Evolutionary conservation across 768 basidiomycete species (phyloP), one percentile per base, ranked within the genome.

Genomic region (Tricholomella constricta): DNA sequence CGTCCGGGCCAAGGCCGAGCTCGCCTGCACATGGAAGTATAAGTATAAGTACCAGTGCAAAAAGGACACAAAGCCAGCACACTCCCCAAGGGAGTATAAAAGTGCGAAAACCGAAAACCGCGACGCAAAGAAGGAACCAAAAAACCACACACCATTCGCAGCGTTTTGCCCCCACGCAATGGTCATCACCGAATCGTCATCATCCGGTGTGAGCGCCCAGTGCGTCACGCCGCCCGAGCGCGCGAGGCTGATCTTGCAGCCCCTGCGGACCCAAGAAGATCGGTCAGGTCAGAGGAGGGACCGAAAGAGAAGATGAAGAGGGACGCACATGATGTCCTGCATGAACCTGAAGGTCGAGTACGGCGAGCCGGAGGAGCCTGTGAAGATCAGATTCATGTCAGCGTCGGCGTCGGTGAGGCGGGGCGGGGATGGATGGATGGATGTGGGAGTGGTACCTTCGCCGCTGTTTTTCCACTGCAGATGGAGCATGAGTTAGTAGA

Each of bases 391-490:
- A n/a, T n/a, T n/a, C n/a, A n/a, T n/a, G n/a, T n/a, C n/a, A n/a
- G n/a, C n/a, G n/a, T n/a, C n/a, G n/a, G n/a, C n/a, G n/a, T n/a
- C n/a, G n/a, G n/a, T n/a, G n/a, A n/a, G n/a, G n/a, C n/a, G n/a
- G n/a, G n/a, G n/a, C n/a, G n/a, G n/a, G n/a, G n/a, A 32, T 26
- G 25, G 47, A 19, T 1, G 3, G 6, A 7, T 14, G 2, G 7
- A 25, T 32, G 17, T 7, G 12, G 36, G 31, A 27, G 2, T 12
- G 7, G 27, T 19, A 60, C 94, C 95, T 69, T 97, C 95, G 10
- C 95, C 95, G 6, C 92, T 94, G 58, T 86, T 91, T 70, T 98
- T 98, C 91, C 91, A 98, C 84, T 94, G 12, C 35, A 44, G 15
- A 71, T 63, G n/a, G n/a, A n/a, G n/a, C n/a, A n/a, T n/a, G n/a